Base-by-base conservation (phyloP, 1,284 basidiomycete species). In the Puccinia polysora region DNA sequence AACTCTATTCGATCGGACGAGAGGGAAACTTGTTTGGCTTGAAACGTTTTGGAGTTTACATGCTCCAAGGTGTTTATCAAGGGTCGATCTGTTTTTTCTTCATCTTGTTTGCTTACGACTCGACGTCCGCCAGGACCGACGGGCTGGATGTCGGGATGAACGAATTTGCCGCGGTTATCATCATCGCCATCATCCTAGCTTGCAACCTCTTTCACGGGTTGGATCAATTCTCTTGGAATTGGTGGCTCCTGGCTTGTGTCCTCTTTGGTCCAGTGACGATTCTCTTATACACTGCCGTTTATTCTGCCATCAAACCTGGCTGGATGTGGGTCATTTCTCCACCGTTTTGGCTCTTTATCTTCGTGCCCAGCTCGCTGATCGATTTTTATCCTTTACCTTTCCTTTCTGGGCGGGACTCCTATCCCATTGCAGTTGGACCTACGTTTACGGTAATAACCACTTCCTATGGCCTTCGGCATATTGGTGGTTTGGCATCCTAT, bases 151-250 rank as follows among this genome's bases (percentile, higher is more conserved):
- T 88, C n/a, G 84, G 84, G 74, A 82, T 88, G 76, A 90, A 88
- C 80, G 95, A 98, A 81, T 32, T 64, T 32, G 63, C 69, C 7
- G 56, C 69, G n/a, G 86, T 87, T n/a, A 94, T 97, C 89, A 91
- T 86, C 18, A 86, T 97, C 69, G 82, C 87, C 1, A 88, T 91
- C 12, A 92, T 91, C 67, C 83, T 91, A 76, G 83, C 84, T 43
- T 90, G 89, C 56, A 96, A 95, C 81, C 78, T 93, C 69, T 97
- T 89, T 83, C 91, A 90, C 75, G 95, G 92, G 23, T 82, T 98
- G 59, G 91, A 93, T 79, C 91, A 90, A 0, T 86, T 38, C 15
- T 87, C 88, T 0, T 97, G 95, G 95, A 97, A 89, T 12, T 88
- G 85, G 73, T 98, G 91, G 91, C 89, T 97, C 12, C 89, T 89